These are phyloP conservation scores for Moesziomyces antarcticus DNA, from an alignment of 1,284 basidiomycete genomes.

Conservation along the genomic window DNA sequence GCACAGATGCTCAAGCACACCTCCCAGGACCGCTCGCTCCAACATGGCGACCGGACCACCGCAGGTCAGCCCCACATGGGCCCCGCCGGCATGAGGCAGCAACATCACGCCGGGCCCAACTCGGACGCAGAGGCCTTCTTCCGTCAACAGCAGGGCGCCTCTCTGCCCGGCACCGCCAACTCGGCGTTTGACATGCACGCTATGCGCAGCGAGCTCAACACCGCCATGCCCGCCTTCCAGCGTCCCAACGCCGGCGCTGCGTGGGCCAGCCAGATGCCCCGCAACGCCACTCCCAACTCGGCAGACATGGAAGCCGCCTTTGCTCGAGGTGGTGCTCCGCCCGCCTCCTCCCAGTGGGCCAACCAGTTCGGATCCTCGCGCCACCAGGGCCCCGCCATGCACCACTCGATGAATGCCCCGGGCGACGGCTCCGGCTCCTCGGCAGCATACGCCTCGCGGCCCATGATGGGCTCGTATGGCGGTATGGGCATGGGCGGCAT, in stretches of 20 bases:
- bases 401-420: conserved; percentile 9
- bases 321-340: conserved; percentile 29
- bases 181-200: conserved; percentile 58
- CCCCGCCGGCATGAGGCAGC: conserved; percentile 38
- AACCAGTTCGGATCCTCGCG: conserved; percentile 48
- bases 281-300: conserved; percentile 20
- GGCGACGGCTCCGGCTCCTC: conserved; percentile 19
- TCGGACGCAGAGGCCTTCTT: conserved; percentile 62
- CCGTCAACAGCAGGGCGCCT: conserved; percentile 49
- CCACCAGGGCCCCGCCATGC: conserved; percentile 21
- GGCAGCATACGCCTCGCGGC: conserved; percentile 36
- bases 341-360: conserved; percentile 45
- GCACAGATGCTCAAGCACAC: conserved; percentile 91
- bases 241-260: conserved; percentile 23
- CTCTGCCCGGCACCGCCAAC: conserved; percentile 22
- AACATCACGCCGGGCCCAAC: conserved; percentile 36
- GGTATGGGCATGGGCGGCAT: conserved; percentile 39
- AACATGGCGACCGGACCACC: conserved; percentile 69
- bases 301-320: conserved; percentile 57
- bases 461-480: conserved; percentile 48
- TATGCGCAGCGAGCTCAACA: conserved; percentile 51
- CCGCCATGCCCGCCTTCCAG: conserved; percentile 25
- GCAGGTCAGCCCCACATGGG: conserved; percentile 38
- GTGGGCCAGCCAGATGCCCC: conserved; percentile 62
- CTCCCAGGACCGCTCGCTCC: conserved; percentile 86